Evolutionary conservation across 1,284 basidiomycete species (phyloP).

Genomic region (Phellinidium pouzarii): DNA sequence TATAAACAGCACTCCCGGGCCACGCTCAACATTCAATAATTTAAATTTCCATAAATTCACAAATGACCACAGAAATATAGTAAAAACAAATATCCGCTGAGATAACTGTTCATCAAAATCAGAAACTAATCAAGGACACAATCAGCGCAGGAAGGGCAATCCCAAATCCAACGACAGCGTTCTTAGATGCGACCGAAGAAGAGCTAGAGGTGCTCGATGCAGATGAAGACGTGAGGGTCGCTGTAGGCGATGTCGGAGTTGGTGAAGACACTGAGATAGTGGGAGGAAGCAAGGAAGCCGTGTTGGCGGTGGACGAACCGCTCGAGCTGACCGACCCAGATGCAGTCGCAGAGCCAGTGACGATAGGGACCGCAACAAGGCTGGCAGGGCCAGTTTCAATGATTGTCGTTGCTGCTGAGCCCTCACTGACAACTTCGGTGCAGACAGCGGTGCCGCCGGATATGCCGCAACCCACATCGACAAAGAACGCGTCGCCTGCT

Average conservation of each 20-base stretch:
- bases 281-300: not conserved
- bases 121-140: not conserved
- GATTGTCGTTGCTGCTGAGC: constrained; percentile 3
- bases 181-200: not conserved
- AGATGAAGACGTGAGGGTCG: not conserved
- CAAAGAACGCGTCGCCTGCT: constrained; percentile 3
- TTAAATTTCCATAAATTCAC: not conserved
- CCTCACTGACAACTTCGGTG: constrained; percentile 5
- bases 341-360: not conserved
- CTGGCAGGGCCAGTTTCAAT: constrained; percentile 6
- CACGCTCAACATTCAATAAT: not conserved
- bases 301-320: not conserved
- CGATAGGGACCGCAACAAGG: constrained; percentile 3
- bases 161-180: not conserved
- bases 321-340: not conserved
- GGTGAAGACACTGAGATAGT: not conserved
- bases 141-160: not conserved
- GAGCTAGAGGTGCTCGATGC: not conserved
- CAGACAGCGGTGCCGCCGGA: constrained; percentile 5
- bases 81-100: not conserved
- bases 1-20: not conserved
- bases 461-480: constrained; percentile 12
- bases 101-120: not conserved
- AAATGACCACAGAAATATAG: not conserved
- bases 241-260: not conserved